phyloP scores from a whole-genome alignment of 331 rosid genomes.

The Cucumis variabilis region DNA sequence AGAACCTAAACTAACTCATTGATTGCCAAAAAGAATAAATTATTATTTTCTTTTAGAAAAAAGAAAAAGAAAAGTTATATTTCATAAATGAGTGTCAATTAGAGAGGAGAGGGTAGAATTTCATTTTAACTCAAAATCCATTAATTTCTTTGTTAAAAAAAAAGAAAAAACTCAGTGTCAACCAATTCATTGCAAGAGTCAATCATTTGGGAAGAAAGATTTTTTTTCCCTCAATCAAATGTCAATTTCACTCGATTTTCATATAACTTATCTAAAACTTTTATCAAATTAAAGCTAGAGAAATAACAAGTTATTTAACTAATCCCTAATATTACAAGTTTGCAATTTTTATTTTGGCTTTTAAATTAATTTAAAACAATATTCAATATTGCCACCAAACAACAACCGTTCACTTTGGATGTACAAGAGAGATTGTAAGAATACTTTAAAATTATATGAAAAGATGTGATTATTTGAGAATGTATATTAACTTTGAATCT shows the following conservation, averaged over 20 bases:
- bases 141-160: too few relatives aligned
- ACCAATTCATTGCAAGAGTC: constrained; percentile 22
- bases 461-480: too few relatives aligned
- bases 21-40: too few relatives aligned
- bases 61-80: too few relatives aligned
- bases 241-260: not conserved
- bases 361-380: too few relatives aligned
- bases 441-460: too few relatives aligned
- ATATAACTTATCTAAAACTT: not conserved
- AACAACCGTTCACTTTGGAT: too few relatives aligned
- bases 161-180: not conserved
- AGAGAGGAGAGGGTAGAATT: not conserved
- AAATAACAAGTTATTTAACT: not conserved
- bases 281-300: not conserved
- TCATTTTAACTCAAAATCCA: constrained; percentile 12
- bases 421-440: too few relatives aligned
- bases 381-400: too few relatives aligned
- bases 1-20: too few relatives aligned
- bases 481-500: too few relatives aligned
- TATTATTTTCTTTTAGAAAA: too few relatives aligned
- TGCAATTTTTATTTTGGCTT: not conserved
- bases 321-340: not conserved
- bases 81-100: not conserved
- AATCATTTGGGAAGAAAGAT: not conserved
- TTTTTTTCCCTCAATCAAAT: not conserved